phyloP scores from a whole-genome alignment of 371 early-diverging fungal species.

The Syncephalis plumigaleata region DNA sequence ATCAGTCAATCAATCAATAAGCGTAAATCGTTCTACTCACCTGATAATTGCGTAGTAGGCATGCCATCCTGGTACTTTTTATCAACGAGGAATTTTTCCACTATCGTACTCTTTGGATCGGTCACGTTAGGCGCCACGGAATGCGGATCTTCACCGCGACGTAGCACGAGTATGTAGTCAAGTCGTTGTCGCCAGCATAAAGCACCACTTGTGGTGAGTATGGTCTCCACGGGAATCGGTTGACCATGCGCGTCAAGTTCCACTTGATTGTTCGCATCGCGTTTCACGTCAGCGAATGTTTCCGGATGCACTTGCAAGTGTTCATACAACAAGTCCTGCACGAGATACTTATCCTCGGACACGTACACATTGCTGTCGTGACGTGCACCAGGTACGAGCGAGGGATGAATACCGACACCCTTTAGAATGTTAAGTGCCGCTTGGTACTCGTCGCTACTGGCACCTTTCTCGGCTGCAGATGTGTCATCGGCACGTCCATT shows the following conservation, averaged over 20 bases:
- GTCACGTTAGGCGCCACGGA: constrained; percentile 3
- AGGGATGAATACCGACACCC: no score
- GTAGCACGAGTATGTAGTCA: constrained; percentile 44
- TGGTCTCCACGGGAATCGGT: constrained; percentile 28
- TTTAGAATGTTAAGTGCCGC: no score
- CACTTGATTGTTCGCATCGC: constrained; percentile 17
- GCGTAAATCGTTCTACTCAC: constrained; percentile 6
- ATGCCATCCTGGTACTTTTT: constrained; percentile 6
- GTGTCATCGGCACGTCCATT: constrained; percentile 30
- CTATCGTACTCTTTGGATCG: background rate
- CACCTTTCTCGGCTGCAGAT: constrained; percentile 8
- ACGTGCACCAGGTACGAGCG: no score
- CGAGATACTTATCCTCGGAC: no score
- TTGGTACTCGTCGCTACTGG: no score
- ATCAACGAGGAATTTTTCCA: background rate
- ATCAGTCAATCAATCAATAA: background rate
- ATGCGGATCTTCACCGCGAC: constrained; percentile 4
- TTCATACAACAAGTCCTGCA: constrained; percentile 31
- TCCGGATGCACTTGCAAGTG: constrained; percentile 52
- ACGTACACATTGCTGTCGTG: no score
- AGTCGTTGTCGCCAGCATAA: constrained; percentile 36
- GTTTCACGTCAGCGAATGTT: constrained; percentile 46
- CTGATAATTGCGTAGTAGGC: constrained; percentile 28
- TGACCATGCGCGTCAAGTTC: no score
- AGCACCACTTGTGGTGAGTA: constrained; percentile 33